Percentiles rank a stretch among this genome's conserved stretches.
Conservation (phyloP, 495 filamentous ascomycete species). For the Aspergillus mulundensis region DNA sequence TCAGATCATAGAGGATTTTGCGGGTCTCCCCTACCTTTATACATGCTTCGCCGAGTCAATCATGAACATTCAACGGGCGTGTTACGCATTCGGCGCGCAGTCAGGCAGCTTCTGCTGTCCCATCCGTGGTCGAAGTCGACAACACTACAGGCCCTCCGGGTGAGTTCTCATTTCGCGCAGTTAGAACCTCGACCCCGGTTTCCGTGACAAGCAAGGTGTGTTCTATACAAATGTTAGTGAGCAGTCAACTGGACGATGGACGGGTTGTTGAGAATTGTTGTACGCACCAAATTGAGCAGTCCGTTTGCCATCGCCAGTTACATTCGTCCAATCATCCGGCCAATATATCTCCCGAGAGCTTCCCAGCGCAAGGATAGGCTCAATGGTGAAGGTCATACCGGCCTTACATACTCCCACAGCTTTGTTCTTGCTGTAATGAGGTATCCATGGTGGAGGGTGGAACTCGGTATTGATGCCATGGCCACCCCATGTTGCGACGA, state of each 20-base stretch:
- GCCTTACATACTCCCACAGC: constrained; percentile 79
- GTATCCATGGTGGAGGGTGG: constrained; percentile 78
- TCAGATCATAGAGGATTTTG: too few species aligned
- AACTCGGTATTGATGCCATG: constrained; percentile 84
- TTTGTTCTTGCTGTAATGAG: constrained; percentile 89
- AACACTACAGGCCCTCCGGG: constrained; percentile 82
- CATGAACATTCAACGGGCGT: too few species aligned
- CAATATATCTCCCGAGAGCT: constrained; percentile 76
- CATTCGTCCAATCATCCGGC: constrained; percentile 89
- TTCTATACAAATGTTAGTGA: constrained; percentile 38
- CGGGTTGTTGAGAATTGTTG: not conserved
- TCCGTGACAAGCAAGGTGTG: constrained; percentile 93
- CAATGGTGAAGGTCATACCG: constrained; percentile 91
- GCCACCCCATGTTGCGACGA: constrained; percentile 83
- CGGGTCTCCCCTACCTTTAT: too few species aligned
- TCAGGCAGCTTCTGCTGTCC: constrained; percentile 22
- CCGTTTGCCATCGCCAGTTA: constrained; percentile 72
- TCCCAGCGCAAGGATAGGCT: constrained; percentile 84
- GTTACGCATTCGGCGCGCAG: too few species aligned
- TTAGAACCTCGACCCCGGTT: constrained; percentile 87
- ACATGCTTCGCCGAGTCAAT: too few species aligned
- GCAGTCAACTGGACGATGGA: not conserved
- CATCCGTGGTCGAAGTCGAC: constrained; percentile 30
- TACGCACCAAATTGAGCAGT: constrained; percentile 68
- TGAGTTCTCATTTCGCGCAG: constrained; percentile 71